These are phyloP conservation scores for Melaleuca alternifolia DNA, from an alignment of 345 rosid genomes.

Conservation along the genomic window DNA sequence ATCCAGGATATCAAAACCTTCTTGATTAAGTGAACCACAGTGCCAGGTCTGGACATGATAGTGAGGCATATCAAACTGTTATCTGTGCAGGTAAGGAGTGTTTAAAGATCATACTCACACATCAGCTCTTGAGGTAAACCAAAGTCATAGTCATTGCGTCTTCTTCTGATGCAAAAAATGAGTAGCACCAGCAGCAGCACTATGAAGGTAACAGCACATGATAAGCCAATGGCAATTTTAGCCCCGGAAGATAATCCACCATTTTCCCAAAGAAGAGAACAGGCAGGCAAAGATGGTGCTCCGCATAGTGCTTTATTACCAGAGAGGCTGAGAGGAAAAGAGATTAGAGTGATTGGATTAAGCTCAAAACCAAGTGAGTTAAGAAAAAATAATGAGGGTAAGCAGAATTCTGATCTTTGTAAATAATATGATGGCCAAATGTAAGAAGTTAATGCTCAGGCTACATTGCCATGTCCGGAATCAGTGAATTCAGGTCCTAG, in stretches of 20 bases:
- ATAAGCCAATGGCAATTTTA: conserved; percentile 57
- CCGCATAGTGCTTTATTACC: conserved; percentile 95
- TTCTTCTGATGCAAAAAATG: conserved; percentile 54
- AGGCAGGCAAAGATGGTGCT: conserved; percentile 56
- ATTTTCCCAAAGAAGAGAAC: conserved; percentile 78
- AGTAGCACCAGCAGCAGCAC: conserved; percentile 34
- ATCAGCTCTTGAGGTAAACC: conserved; percentile 84
- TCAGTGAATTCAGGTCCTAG: background rate
- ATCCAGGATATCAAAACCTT: background rate
- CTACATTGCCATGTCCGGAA: background rate
- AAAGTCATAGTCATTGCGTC: conserved; percentile 78
- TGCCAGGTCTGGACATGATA: background rate
- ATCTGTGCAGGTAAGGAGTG: background rate
- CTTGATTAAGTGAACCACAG: background rate
- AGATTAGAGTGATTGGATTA: background rate
- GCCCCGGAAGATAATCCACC: conserved; percentile 81
- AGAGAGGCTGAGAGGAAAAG: conserved; percentile 51
- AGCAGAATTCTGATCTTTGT: background rate
- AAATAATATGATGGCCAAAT: background rate
- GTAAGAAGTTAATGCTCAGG: background rate
- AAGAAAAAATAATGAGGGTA: background rate
- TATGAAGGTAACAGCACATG: conserved; percentile 33
- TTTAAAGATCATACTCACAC: conserved; percentile 39
- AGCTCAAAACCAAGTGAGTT: background rate
- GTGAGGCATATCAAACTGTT: background rate